Evolutionary conservation across 2,329 filamentous ascomycete species (phyloP), one percentile per base, ranked within the genome.

Genomic region (Shiraia sp.): DNA sequence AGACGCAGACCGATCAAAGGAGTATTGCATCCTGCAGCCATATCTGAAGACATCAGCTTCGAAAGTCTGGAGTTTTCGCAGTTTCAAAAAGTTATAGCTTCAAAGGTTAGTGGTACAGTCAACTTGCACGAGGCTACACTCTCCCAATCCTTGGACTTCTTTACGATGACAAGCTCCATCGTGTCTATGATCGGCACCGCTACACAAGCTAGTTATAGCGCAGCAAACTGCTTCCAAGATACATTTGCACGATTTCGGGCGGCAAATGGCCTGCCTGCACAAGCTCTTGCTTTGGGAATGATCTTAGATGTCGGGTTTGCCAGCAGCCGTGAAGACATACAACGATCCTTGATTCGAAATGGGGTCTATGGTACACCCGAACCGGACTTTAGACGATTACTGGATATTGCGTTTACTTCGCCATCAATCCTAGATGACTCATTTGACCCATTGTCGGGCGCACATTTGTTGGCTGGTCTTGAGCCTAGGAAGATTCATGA

Each of bases 41-140:
- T 16, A 12, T 29, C 31, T 4, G 17, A 41, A 14, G 47, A 49
- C 13, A 22, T 30, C 10, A 22, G 30, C 7, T 46, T 40, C 14
- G 16, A 36, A 10, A 32, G 16, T 12, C 33, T 44, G 39, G 16
- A 36, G 10, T 9, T 31, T 9, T 28, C 15, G 7, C 12, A 27
- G 3, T 42, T 14, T n/a, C 35, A 36, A 13, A 25, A 37, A 10
- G 40, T 14, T 10, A 22, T 47, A 5, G 23, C 35, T 10, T 50
- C 59, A 10, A 63, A 63, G 31, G 45, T 59, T 13, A 24, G 27
- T 0, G 59, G 58, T 13, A 50, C 57, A 3, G 47, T 45, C 36
- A 55, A 60, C 33, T 42, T 61, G 10, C 58, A 60, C 51, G 19
- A 43, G 12, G 35, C 40, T 2, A 22, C 32, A 2, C n/a, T 16